Conservation (phyloP, 2,329 filamentous ascomycete species). For the Colletotrichum costaricense region DNA sequence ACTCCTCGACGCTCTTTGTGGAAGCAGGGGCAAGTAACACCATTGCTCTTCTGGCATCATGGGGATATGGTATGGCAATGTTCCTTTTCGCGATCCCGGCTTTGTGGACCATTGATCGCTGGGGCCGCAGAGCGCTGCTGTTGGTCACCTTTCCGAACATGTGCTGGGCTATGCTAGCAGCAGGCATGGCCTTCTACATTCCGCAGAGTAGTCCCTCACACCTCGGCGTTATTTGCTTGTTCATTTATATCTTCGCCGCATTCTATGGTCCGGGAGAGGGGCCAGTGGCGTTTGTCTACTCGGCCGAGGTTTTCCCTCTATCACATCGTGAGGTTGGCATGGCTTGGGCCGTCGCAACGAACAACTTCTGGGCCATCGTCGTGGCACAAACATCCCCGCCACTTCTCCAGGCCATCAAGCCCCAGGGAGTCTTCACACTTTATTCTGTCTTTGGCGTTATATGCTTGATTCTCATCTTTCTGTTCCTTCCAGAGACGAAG, state of each 20-base stretch:
- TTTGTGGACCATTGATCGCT: slow-evolving; percentile 75
- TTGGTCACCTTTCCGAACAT: slow-evolving; percentile 76
- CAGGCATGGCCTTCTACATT: slow-evolving; percentile 51
- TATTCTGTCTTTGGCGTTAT: slow-evolving; percentile 60
- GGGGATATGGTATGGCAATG: slow-evolving; percentile 65
- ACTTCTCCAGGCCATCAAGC: slow-evolving; percentile 51
- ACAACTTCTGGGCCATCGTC: slow-evolving; percentile 64
- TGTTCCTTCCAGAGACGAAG: slow-evolving; percentile 63
- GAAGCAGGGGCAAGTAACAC: slow-evolving; percentile 53
- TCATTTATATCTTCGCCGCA: slow-evolving; percentile 74
- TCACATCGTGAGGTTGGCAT: slow-evolving; percentile 74
- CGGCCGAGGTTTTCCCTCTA: slow-evolving; percentile 72
- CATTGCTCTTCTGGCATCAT: slow-evolving; percentile 57
- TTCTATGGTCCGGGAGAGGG: slow-evolving; percentile 73
- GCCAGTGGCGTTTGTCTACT: slow-evolving; percentile 71
- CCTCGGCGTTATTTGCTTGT: slow-evolving; percentile 64
- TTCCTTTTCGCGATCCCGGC: slow-evolving; percentile 75
- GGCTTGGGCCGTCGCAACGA: slow-evolving; percentile 71
- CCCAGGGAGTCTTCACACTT: slow-evolving; percentile 53
- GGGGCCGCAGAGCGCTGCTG: slow-evolving; percentile 69
- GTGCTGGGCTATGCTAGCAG: slow-evolving; percentile 66
- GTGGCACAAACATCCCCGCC: slow-evolving; percentile 64
- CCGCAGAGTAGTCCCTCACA: slow-evolving; percentile 50
- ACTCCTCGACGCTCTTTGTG: slow-evolving; percentile 58
- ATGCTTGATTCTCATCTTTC: slow-evolving; percentile 59